Evolutionary conservation across 2,329 filamentous ascomycete genomes (phyloP).

Genomic region (Neofusicoccum sp.): DNA sequence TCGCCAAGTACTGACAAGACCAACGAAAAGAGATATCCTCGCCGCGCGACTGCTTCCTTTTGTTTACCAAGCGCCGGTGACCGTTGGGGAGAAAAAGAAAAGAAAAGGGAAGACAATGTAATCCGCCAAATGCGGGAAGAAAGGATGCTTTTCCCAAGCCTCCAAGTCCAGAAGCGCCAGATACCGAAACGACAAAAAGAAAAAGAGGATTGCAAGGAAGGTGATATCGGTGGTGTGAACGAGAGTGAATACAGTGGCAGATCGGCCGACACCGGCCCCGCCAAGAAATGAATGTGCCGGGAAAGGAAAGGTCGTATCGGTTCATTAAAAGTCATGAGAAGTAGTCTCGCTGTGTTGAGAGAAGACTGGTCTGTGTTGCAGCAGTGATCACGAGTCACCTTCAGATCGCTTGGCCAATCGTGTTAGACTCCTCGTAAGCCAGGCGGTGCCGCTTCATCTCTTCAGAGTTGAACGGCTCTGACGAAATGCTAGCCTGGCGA

Average conservation of each 20-base stretch:
- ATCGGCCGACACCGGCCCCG: neutral
- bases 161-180: neutral
- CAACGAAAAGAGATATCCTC: slow-evolving; percentile 2
- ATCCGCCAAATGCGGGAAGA: slow-evolving; percentile 1
- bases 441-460: slow-evolving; percentile 38
- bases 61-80: slow-evolving; percentile 12
- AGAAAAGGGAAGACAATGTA: neutral
- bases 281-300: neutral
- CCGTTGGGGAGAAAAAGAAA: neutral
- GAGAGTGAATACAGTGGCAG: neutral
- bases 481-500: slow-evolving; percentile 27
- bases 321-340: slow-evolving; percentile 15
- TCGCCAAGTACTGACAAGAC: neutral
- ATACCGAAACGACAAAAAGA: neutral
- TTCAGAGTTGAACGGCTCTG: slow-evolving; percentile 33
- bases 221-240: neutral
- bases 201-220: slow-evolving; percentile 4
- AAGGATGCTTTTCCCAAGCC: slow-evolving; percentile 4
- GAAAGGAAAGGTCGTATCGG: slow-evolving; percentile 13
- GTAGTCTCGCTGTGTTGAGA: neutral
- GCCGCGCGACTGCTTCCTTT: slow-evolving; percentile 10
- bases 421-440: slow-evolving; percentile 31
- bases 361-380: neutral
- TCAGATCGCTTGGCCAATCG: slow-evolving; percentile 19
- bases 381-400: neutral